Percentiles rank a stretch among this genome's conserved stretches.
Conservation (phyloP, 306 rosid genomes). For the Malus sieversii region DNA sequence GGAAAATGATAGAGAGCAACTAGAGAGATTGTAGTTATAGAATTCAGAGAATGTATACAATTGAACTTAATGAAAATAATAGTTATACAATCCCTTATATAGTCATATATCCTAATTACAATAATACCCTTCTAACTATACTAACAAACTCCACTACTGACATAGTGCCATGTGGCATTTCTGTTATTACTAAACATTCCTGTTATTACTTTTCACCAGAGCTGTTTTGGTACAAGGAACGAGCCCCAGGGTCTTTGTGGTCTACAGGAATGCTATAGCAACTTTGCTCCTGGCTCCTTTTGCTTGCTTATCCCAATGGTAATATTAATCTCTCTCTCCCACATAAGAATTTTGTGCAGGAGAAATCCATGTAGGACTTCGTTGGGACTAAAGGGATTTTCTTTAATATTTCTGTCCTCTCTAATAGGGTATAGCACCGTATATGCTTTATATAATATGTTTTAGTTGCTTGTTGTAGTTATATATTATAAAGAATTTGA, state of each 20-base stretch:
- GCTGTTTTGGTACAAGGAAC: conserved; percentile 60
- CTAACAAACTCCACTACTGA: too few relatives aligned
- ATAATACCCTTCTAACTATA: too few relatives aligned
- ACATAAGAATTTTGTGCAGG: conserved; percentile 19
- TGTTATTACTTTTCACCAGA: background rate
- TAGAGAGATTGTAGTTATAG: too few relatives aligned
- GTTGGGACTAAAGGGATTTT: conserved; percentile 35
- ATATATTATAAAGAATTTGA: background rate
- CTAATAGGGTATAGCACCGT: conserved; percentile 41
- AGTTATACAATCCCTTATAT: too few relatives aligned
- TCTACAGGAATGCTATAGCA: conserved; percentile 60
- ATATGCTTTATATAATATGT: background rate
- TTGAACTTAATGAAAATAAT: too few relatives aligned
- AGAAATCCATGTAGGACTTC: conserved; percentile 29
- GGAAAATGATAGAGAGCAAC: too few relatives aligned
- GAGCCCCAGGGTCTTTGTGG: conserved; percentile 57
- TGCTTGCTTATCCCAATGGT: conserved; percentile 24
- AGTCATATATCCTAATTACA: too few relatives aligned
- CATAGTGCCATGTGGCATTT: too few relatives aligned
- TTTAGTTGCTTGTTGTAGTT: too few relatives aligned
- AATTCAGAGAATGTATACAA: too few relatives aligned
- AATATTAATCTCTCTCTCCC: background rate
- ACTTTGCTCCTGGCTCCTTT: conserved; percentile 49
- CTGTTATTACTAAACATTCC: too few relatives aligned
- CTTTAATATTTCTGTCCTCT: conserved; percentile 45